These are phyloP conservation scores for Globisporangium polare DNA, from an alignment of 352 stramenopile species.

Conservation along the genomic window DNA sequence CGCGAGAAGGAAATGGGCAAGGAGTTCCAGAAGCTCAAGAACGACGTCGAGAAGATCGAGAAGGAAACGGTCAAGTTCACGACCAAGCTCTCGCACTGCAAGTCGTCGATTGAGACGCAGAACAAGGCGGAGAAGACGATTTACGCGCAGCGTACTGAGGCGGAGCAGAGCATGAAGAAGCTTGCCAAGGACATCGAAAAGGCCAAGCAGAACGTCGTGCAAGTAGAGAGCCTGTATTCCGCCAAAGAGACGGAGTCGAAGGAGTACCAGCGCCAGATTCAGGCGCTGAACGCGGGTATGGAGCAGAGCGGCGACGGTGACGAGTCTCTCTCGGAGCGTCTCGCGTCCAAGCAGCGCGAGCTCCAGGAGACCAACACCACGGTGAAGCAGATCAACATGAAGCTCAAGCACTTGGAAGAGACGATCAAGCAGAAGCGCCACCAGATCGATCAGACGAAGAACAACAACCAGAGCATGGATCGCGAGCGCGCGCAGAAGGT, in stretches of 20 bases:
- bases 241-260: slow-evolving; percentile 63
- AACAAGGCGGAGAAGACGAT: slow-evolving; percentile 54
- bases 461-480: slow-evolving; percentile 72
- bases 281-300: slow-evolving; percentile 84
- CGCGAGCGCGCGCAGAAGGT: slow-evolving; percentile 63
- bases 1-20: slow-evolving; percentile 83
- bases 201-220: slow-evolving; percentile 55
- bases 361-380: slow-evolving; percentile 74
- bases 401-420: slow-evolving; percentile 91
- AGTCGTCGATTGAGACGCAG: slow-evolving; percentile 68
- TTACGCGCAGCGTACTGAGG: slow-evolving; percentile 70
- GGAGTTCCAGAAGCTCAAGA: slow-evolving; percentile 79
- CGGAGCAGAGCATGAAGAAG: slow-evolving; percentile 68
- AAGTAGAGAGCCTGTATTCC: slow-evolving; percentile 39
- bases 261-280: slow-evolving; percentile 80
- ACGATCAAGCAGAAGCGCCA: slow-evolving; percentile 73
- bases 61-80: slow-evolving; percentile 84
- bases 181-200: slow-evolving; percentile 84
- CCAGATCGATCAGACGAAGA: slow-evolving; percentile 66
- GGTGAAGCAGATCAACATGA: slow-evolving; percentile 91
- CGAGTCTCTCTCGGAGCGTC: slow-evolving; percentile 69
- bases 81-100: slow-evolving; percentile 75
- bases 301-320: slow-evolving; percentile 69
- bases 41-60: slow-evolving; percentile 72
- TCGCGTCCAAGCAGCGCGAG: slow-evolving; percentile 76